Conservation (phyloP, 2,329 filamentous ascomycete genomes). For the Penicillium sp. region DNA sequence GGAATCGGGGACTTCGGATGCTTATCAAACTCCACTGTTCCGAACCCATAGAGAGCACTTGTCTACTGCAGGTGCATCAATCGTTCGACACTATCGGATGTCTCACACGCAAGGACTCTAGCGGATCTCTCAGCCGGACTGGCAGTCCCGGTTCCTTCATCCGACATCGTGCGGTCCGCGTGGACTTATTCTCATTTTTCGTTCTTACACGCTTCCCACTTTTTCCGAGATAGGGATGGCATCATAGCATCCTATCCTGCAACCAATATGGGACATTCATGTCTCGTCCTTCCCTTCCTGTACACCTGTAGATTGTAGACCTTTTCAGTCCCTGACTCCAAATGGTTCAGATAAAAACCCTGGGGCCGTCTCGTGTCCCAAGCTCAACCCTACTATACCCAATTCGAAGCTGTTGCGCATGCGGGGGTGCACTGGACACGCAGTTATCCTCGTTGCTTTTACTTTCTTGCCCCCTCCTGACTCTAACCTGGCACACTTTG, state of each 20-base stretch:
- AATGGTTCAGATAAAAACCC: not conserved
- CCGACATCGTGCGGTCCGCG: slow-evolving; percentile 10
- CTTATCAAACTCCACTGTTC: slow-evolving; percentile 9
- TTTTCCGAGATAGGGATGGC: not conserved
- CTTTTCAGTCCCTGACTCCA: not conserved
- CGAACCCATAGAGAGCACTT: slow-evolving; percentile 5
- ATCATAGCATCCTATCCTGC: not conserved
- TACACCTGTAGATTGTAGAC: not conserved
- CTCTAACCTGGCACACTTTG: not conserved
- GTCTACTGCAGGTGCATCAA: slow-evolving; percentile 11
- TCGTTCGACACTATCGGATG: slow-evolving; percentile 18
- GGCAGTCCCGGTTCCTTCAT: slow-evolving; percentile 7
- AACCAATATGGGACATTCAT: not conserved
- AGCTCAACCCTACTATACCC: slow-evolving; percentile 4
- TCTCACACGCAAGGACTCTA: slow-evolving; percentile 16
- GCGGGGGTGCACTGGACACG: slow-evolving; percentile 14
- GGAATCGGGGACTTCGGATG: not conserved
- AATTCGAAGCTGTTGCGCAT: slow-evolving; percentile 6
- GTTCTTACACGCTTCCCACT: not conserved
- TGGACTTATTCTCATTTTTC: not conserved
- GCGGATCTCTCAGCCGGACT: slow-evolving; percentile 16
- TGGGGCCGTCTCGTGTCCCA: slow-evolving; percentile 8
- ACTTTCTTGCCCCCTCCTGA: not conserved
- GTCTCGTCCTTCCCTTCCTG: not conserved
- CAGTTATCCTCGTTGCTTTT: slow-evolving; percentile 9